Conservation (phyloP, 2,329 filamentous ascomycete species). For the Paracoccidioides brasiliensis region DNA sequence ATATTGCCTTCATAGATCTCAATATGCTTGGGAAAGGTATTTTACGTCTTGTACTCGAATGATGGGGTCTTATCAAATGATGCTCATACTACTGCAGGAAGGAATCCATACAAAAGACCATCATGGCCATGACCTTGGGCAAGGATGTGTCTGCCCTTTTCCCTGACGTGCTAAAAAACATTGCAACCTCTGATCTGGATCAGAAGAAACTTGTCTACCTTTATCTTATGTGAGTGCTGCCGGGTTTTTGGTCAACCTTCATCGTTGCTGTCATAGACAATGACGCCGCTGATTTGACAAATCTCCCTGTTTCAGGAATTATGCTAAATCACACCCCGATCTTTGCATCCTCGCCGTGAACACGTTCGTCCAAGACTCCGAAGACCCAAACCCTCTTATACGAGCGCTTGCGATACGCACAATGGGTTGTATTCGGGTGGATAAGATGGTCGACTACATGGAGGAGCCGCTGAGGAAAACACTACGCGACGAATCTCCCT, state of each 20-base stretch:
- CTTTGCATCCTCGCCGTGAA: conserved; percentile 98
- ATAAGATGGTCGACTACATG: conserved; percentile 99
- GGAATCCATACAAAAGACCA: conserved; percentile 98
- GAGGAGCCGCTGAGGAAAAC: conserved; percentile 95
- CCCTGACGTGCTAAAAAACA: conserved; percentile 96
- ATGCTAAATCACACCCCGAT: conserved; percentile 96
- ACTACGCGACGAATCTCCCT: conserved; percentile 89
- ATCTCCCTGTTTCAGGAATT: conserved; percentile 55
- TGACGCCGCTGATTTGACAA: conserved; percentile 11
- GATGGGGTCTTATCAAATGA: neutral
- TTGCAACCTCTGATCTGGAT: conserved; percentile 84
- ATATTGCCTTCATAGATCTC: conserved; percentile 48
- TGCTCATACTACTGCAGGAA: conserved; percentile 46
- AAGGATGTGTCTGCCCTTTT: conserved; percentile 97
- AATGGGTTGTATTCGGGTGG: conserved; percentile 96
- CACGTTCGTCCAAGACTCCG: conserved; percentile 96
- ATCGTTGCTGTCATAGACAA: neutral
- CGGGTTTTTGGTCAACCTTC: neutral
- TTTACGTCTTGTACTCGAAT: conserved; percentile 1
- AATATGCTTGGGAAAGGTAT: conserved; percentile 92
- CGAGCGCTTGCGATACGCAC: conserved; percentile 90
- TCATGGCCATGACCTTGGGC: conserved; percentile 98
- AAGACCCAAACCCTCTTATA: conserved; percentile 94
- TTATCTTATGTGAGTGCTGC: conserved; percentile 68
- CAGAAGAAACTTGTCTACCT: conserved; percentile 99